phyloP scores from a whole-genome alignment of 2,329 filamentous ascomycete genomes.

The Arthrobotrys pseudoclavata region DNA sequence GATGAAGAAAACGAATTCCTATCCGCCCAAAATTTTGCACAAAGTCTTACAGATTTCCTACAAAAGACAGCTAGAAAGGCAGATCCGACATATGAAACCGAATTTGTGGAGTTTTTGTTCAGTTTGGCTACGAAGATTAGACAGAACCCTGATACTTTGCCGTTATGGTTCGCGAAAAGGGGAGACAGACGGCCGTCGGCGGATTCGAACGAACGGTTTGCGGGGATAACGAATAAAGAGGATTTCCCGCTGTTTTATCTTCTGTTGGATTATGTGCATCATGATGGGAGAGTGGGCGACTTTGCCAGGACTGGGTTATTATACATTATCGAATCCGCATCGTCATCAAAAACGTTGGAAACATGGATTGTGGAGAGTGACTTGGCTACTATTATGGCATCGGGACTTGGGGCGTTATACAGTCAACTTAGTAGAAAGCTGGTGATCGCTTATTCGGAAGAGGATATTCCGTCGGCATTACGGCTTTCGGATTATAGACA shows the following conservation, averaged over 20 bases:
- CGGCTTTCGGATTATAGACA: constrained; percentile 88
- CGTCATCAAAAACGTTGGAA: constrained; percentile 83
- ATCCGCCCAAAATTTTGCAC: constrained; percentile 85
- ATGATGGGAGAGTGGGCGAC: constrained; percentile 93
- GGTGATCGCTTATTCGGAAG: constrained; percentile 80
- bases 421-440: constrained; percentile 81
- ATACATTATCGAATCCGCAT: constrained; percentile 95
- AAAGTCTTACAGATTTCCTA: constrained; percentile 87
- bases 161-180: constrained; percentile 86
- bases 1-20: constrained; percentile 96
- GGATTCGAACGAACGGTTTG: constrained; percentile 73
- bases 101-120: constrained; percentile 92
- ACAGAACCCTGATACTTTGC: constrained; percentile 85
- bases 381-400: constrained; percentile 95
- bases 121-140: constrained; percentile 97
- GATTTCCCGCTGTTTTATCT: constrained; percentile 98
- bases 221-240: constrained; percentile 83
- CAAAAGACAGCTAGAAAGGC: constrained; percentile 82
- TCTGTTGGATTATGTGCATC: constrained; percentile 94
- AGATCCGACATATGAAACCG: constrained; percentile 83
- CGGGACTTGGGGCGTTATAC: constrained; percentile 84
- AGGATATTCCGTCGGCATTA: constrained; percentile 84
- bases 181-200: constrained; percentile 68
- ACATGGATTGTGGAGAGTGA: constrained; percentile 98
- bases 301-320: constrained; percentile 94